phyloP scores from a whole-genome alignment of 768 basidiomycete genomes.

The Mrakia blollopis region DNA sequence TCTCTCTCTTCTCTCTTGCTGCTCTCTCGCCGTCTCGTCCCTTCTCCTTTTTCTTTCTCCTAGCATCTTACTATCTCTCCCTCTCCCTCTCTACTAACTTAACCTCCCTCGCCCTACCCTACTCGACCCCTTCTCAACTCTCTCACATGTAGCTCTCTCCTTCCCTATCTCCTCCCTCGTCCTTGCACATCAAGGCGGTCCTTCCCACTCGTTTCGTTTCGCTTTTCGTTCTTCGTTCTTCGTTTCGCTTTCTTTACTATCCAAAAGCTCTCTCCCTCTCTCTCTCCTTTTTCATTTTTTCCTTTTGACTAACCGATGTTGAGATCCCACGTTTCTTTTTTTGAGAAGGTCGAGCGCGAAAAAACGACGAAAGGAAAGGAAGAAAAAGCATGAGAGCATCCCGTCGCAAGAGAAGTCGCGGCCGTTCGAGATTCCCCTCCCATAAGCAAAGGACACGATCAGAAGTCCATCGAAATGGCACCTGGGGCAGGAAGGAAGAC shows the following conservation, averaged over 20 bases:
- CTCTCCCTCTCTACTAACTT: constrained; percentile 7
- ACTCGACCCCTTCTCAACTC: neutral
- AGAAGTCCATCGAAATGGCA: neutral
- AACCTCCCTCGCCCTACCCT: neutral
- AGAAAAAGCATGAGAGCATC: no score
- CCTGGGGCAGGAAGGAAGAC: neutral
- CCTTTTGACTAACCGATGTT: neutral
- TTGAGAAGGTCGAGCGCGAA: neutral
- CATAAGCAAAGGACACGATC: no score
- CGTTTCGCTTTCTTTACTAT: no score
- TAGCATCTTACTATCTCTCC: no score
- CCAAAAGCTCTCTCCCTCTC: no score
- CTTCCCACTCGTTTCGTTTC: no score
- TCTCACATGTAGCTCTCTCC: neutral
- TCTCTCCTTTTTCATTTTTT: neutral
- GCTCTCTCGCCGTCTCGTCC: neutral
- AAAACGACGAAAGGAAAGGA: neutral
- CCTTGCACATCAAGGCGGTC: no score
- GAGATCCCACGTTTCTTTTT: no score
- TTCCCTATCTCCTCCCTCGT: neutral
- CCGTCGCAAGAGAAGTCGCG: no score
- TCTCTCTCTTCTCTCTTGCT: constrained; percentile 4
- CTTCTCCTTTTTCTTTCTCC: neutral
- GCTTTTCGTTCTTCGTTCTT: no score
- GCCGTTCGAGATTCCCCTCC: no score